Evolutionary conservation across 164 flowering plant genomes (phyloP), one percentile per base, ranked within the genome.

Genomic region (Chloranthus sessilifolius): DNA sequence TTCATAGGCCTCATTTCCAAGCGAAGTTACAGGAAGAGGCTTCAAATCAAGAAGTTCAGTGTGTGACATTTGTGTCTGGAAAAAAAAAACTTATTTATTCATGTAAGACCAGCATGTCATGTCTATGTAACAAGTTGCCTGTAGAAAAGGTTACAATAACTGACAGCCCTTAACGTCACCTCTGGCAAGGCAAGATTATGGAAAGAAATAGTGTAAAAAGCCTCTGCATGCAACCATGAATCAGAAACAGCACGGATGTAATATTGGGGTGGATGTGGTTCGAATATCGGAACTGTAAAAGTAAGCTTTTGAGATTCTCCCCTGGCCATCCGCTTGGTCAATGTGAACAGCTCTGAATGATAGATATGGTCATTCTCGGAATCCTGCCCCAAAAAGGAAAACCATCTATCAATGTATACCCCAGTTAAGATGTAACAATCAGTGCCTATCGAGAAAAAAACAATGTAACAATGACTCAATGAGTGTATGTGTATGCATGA

Each of bases 201-300:
- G 54, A 94, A 80, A 30, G 99, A 79, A 42, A 94, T 79, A n/a
- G 83, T 75, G 67, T 82, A 71, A 51, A 83, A 72, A 51, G 96
- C 74, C 62, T 89, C 97, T 40, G 96, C 71, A 10, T 76, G 82
- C 65, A 94, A 58, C 99, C 99, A 94, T 50, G 96, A 89, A 70
- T 94, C 99, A 54, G 99, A 94, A 62, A 94, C 79, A 38, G 96
- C 97, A 59, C 76, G 92, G 58, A 94, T 83, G 56, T 76, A 81
- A 64, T 89, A 94, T 52, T 94, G 99, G 33, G 99, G 95, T 50
- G 99, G 99, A 76, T 94, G 99, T 41, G 99, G 99, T 65, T 94
- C 99, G 63, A 94, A 94, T 59, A 94, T 86, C 49, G 99, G 97
- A 40, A 94, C 84, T 23, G 92, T 89, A 58, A 94, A 94, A 26